Percentiles rank a stretch among this genome's conserved stretches.
Conservation (phyloP, 2,329 filamentous ascomycete species). For the Botrytis tulipae region DNA sequence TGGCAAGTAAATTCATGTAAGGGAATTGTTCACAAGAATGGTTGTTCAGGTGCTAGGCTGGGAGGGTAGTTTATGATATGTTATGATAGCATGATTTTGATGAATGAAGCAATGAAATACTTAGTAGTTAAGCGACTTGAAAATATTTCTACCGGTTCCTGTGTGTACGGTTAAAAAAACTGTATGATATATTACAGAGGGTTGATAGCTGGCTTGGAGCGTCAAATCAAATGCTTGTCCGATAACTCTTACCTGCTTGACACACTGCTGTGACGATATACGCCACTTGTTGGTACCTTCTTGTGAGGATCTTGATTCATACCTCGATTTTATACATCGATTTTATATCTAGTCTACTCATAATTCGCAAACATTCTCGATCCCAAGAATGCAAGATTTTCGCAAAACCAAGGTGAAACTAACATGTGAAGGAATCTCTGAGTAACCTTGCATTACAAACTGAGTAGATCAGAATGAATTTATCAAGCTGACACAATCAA, state of each 20-base stretch:
- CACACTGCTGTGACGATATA: background rate
- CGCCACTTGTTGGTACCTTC: background rate
- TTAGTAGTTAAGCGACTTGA: background rate
- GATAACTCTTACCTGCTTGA: background rate
- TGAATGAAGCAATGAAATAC: background rate
- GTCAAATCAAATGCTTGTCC: background rate
- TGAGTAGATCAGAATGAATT: background rate
- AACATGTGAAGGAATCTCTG: background rate
- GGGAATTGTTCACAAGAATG: background rate
- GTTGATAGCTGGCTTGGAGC: background rate
- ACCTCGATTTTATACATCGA: background rate
- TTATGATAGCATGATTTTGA: background rate
- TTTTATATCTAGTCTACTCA: background rate
- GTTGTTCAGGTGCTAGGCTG: background rate
- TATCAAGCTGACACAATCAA: background rate
- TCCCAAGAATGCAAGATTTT: background rate
- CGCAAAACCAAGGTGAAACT: background rate
- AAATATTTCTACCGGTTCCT: background rate
- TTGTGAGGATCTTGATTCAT: no score
- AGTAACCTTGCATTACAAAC: background rate
- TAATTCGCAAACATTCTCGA: background rate
- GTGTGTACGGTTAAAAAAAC: background rate
- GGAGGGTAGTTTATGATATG: background rate
- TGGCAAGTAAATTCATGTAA: conserved; percentile 61
- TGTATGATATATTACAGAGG: background rate